Evolutionary conservation across 2,329 filamentous ascomycete species (phyloP), one percentile per base, ranked within the genome.

Genomic region (Calycina marina): DNA sequence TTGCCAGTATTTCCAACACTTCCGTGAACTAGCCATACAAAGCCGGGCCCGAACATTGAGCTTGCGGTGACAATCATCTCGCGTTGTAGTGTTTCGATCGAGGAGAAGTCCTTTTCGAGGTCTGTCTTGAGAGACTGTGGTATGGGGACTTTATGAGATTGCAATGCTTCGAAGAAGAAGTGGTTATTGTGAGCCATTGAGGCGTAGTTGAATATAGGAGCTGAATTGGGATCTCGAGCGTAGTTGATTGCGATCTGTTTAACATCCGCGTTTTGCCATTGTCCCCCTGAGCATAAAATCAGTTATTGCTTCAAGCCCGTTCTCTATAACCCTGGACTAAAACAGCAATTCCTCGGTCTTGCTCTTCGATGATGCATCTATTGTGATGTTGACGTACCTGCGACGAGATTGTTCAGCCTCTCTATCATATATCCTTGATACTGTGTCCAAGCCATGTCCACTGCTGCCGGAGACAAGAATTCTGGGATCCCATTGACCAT

Each of bases 31-130:
- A 98, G 76, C 90, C 90, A 98, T 53, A 96, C 80, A 60, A 92
- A 96, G 43, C 90, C 90, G 0, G 88, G 86, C 34, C 88, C 90
- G 61, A 98, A 96, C 85, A 96, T 94, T 60, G 75, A 70, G 44
- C 72, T 67, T 37, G 88, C 88, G 25, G 79, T 92, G 42, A 76
- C 63, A 50, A 90, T 58, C 57, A 98, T 75, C 54, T 90, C 81
- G 46, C 67, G 66, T 52, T 75, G 75, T 37, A 98, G 72, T 17
- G 80, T 86, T 43, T 92, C 79, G 47, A 92, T 63, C 47, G 77
- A 84, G 52, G 79, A 78, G 62, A 93, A 96, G 48, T 73, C 73
- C 44, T 62, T 59, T 48, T 70, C 63, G 46, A 96, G 72, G 35
- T 69, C 64, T 36, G 51, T 44, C 47, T 63, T 56, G 39, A 92